Percentiles rank a stretch among this genome's conserved stretches.
These are phyloP conservation scores for Trichosanthes truncata DNA, from an alignment of 306 rosid species.

Conservation along the genomic window DNA sequence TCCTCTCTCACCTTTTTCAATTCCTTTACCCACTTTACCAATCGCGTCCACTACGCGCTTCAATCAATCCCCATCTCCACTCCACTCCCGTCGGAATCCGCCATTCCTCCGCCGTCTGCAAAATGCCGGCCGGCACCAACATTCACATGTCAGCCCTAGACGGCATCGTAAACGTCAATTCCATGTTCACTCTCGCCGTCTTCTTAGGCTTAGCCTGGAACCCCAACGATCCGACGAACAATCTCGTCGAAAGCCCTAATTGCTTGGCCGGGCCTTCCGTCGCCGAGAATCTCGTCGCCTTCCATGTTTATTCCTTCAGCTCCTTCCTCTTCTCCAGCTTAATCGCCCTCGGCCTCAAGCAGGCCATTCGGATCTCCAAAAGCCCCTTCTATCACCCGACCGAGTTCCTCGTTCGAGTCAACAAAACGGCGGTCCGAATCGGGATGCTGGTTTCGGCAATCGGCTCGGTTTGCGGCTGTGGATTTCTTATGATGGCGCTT, in stretches of 20 bases:
- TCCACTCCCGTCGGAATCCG: neutral
- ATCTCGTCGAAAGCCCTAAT: slow-evolving; percentile 22
- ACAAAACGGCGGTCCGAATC: slow-evolving; percentile 40
- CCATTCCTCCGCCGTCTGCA: neutral
- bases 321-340: slow-evolving; percentile 98
- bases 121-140: slow-evolving; percentile 42
- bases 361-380: slow-evolving; percentile 59
- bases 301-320: slow-evolving; percentile 94
- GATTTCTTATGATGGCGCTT: slow-evolving; percentile 60
- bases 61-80: neutral
- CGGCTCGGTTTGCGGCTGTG: slow-evolving; percentile 60
- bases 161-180: slow-evolving; percentile 77
- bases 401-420: slow-evolving; percentile 44
- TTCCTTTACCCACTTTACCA: neutral
- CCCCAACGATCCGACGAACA: slow-evolving; percentile 54
- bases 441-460: slow-evolving; percentile 76
- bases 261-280: slow-evolving; percentile 48
- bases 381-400: slow-evolving; percentile 30
- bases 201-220: slow-evolving; percentile 78
- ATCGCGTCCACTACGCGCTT: neutral
- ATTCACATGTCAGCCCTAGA: slow-evolving; percentile 67
- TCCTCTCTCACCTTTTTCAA: neutral
- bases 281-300: slow-evolving; percentile 63
- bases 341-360: slow-evolving; percentile 73
- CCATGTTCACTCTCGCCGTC: slow-evolving; percentile 79